A percentile compares a stretch with the other conserved stretches of the same genome.
phyloP scores from a whole-genome alignment of 495 filamentous ascomycete species.

The Penicillium pancosmium region DNA sequence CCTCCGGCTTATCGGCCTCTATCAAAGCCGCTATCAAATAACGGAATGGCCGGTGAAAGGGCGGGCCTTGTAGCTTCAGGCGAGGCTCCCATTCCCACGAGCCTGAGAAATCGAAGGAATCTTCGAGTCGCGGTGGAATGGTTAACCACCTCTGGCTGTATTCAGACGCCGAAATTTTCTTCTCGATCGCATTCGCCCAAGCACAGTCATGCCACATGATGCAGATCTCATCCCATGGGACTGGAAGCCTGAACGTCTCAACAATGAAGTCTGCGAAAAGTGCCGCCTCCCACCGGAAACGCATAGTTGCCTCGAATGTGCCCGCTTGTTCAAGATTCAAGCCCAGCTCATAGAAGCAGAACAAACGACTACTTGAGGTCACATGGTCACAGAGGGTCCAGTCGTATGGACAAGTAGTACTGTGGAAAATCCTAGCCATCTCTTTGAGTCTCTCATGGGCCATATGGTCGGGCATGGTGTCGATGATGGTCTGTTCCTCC shows the following conservation, averaged over 20 bases:
- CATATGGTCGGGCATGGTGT: background rate
- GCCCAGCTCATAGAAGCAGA: background rate
- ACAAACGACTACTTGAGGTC: background rate
- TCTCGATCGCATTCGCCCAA: background rate
- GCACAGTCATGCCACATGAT: background rate
- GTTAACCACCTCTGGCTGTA: background rate
- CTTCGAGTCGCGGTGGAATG: background rate
- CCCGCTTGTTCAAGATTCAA: background rate
- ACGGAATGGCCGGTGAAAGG: background rate
- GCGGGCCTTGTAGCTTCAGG: background rate
- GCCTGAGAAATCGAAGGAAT: background rate
- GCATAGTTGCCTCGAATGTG: background rate
- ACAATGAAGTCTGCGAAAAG: conserved; percentile 5
- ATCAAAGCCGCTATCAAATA: background rate
- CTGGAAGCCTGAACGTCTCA: background rate
- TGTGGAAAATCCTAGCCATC: conserved; percentile 2
- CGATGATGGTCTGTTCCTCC: background rate
- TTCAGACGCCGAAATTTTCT: background rate
- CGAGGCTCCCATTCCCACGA: background rate
- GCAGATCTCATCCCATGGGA: background rate
- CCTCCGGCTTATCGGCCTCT: background rate
- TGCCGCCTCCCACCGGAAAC: conserved; percentile 6
- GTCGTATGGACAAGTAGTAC: conserved; percentile 4
- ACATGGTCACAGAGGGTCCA: background rate
- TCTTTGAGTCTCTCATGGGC: conserved; percentile 3